A percentile compares a stretch with the other conserved stretches of the same genome.
Evolutionary conservation across 1,284 basidiomycete species (phyloP).

Genomic region (Stygiomarasmius scandens): DNA sequence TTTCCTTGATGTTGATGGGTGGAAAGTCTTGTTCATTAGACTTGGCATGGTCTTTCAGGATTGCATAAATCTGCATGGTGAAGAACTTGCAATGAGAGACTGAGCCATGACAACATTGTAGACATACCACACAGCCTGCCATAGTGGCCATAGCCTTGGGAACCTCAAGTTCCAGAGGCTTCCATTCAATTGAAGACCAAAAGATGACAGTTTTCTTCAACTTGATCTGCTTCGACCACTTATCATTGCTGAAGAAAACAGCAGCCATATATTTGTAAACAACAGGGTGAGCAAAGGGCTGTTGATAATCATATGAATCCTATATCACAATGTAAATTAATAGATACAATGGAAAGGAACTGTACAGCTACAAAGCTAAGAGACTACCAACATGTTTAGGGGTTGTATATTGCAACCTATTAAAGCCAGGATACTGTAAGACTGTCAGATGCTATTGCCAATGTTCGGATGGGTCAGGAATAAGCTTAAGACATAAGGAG

Average conservation of each 20-base stretch:
- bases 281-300: neutral
- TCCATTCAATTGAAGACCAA: neutral
- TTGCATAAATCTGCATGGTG: slow-evolving; percentile 1
- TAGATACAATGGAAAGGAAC: no score
- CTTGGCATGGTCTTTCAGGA: neutral
- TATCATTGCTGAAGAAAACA: neutral
- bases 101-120: no score
- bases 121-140: neutral
- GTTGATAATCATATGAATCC: neutral
- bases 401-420: no score
- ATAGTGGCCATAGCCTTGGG: slow-evolving; percentile 3
- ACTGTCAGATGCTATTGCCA: no score
- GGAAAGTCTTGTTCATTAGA: neutral
- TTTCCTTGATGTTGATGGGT: neutral
- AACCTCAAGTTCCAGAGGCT: slow-evolving; percentile 1
- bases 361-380: no score
- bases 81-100: neutral
- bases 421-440: no score
- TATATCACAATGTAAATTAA: no score
- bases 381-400: no score
- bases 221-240: neutral
- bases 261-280: no score
- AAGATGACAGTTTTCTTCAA: neutral
- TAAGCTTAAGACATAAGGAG: no score
- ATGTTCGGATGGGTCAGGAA: no score